These are phyloP conservation scores for Boletus tomentosulus DNA, from an alignment of 768 basidiomycete genomes.

Conservation along the genomic window DNA sequence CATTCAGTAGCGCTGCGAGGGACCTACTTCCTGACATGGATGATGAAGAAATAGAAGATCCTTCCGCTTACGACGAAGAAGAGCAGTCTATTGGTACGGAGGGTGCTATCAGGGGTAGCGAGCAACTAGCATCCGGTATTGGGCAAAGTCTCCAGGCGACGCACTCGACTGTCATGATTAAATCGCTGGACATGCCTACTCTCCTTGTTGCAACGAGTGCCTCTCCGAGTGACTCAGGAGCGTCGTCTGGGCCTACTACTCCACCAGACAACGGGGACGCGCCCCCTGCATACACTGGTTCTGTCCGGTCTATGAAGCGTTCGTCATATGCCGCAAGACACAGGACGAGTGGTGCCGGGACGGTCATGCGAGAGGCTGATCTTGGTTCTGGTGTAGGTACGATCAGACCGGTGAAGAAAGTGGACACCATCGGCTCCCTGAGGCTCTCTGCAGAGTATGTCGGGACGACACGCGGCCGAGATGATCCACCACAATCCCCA, in stretches of 20 bases:
- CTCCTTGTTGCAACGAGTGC: constrained; percentile 34
- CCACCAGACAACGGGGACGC: constrained; percentile 43
- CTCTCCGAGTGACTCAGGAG: constrained; percentile 39
- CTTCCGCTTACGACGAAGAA: constrained; percentile 39
- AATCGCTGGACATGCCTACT: constrained; percentile 37
- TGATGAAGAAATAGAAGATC: constrained; percentile 47
- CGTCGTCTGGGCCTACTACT: constrained; percentile 35
- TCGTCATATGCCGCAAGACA: constrained; percentile 79
- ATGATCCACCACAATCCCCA: constrained; percentile 39
- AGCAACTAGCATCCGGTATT: constrained; percentile 40
- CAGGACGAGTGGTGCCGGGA: constrained; percentile 58
- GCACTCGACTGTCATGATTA: constrained; percentile 74
- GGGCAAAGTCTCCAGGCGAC: constrained; percentile 51
- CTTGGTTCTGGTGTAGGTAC: constrained; percentile 87
- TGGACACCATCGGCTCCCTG: constrained; percentile 75
- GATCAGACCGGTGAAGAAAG: constrained; percentile 89
- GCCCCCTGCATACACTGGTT: constrained; percentile 73
- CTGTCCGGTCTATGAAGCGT: constrained; percentile 57
- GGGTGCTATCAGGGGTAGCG: constrained; percentile 63
- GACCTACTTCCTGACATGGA: constrained; percentile 64
- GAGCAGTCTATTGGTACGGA: constrained; percentile 58
- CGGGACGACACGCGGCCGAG: constrained; percentile 60
- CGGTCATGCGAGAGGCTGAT: constrained; percentile 75
- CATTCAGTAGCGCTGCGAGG: constrained; percentile 67
- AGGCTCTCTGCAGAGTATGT: constrained; percentile 77